Percentiles rank a stretch among this genome's conserved stretches.
phyloP scores from a whole-genome alignment of 306 rosid species.

The Morella rubra region DNA sequence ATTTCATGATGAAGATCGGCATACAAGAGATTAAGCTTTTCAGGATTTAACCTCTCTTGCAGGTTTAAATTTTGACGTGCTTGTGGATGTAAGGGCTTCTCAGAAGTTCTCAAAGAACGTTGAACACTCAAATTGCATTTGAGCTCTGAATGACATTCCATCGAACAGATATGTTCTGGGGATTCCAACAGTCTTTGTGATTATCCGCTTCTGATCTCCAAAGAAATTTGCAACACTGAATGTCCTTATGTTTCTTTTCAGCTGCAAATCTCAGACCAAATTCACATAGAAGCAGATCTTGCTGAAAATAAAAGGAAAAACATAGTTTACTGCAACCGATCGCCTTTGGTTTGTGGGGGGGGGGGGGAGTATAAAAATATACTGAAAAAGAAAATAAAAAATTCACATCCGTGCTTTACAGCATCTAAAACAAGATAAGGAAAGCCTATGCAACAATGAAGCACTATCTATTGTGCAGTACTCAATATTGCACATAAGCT shows the following conservation, averaged over 20 bases:
- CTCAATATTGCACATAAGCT: background rate
- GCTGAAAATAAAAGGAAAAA: conserved; percentile 16
- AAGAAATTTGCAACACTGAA: conserved; percentile 27
- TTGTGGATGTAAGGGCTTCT: conserved; percentile 9
- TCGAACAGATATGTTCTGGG: conserved; percentile 27
- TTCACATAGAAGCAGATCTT: conserved; percentile 16
- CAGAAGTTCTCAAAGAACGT: conserved; percentile 31
- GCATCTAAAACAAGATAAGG: background rate
- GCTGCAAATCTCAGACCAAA: conserved; percentile 26
- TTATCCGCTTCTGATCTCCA: conserved; percentile 25
- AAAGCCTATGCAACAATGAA: background rate
- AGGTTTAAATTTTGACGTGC: conserved; percentile 42
- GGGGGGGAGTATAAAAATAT: background rate
- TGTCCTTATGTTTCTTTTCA: conserved; percentile 27
- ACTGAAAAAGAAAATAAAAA: background rate
- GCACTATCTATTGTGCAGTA: background rate
- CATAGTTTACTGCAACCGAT: background rate
- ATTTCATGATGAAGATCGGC: conserved; percentile 61
- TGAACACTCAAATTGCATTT: conserved; percentile 34
- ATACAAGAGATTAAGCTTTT: conserved; percentile 47
- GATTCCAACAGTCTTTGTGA: conserved; percentile 20
- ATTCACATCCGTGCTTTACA: background rate
- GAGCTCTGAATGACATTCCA: conserved; percentile 41
- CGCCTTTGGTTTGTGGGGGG: no score
- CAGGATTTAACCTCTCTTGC: conserved; percentile 39